These are phyloP conservation scores for Pythium myriotylum DNA, from an alignment of 352 stramenopile genomes.

Conservation along the genomic window DNA sequence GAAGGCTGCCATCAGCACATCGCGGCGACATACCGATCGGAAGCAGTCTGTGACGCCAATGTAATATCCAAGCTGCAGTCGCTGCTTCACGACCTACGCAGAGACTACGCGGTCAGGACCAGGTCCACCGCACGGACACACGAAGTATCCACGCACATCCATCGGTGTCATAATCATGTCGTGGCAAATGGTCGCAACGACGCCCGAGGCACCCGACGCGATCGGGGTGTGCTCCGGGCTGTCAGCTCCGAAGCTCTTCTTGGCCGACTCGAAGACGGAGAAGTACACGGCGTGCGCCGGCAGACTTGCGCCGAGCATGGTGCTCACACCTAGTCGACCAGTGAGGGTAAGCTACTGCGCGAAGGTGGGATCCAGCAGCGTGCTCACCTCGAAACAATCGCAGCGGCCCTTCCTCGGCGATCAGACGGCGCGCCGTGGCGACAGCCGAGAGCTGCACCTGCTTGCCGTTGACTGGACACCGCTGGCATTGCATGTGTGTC, in stretches of 20 bases:
- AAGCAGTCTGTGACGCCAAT: slow-evolving; percentile 91
- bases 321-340: slow-evolving; percentile 86
- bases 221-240: slow-evolving; percentile 68
- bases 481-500: slow-evolving; percentile 96
- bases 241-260: slow-evolving; percentile 81
- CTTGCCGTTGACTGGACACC: slow-evolving; percentile 68
- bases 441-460: slow-evolving; percentile 56
- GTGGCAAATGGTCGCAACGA: slow-evolving; percentile 95
- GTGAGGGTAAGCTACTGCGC: background rate
- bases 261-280: slow-evolving; percentile 91
- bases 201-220: slow-evolving; percentile 87
- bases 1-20: no score
- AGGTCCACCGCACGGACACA: background rate
- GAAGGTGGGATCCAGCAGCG: no score
- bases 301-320: slow-evolving; percentile 97
- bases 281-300: slow-evolving; percentile 96
- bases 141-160: slow-evolving; percentile 71
- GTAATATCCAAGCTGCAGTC: slow-evolving; percentile 99
- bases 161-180: slow-evolving; percentile 99
- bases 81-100: slow-evolving; percentile 96
- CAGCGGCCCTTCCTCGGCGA: slow-evolving; percentile 67
- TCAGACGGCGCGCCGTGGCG: slow-evolving; percentile 62
- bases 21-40: slow-evolving; percentile 50
- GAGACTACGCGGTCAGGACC: no score
- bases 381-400: slow-evolving; percentile 95